These are phyloP conservation scores for Pholiota molesta DNA, from an alignment of 768 basidiomycete species.

Conservation along the genomic window DNA sequence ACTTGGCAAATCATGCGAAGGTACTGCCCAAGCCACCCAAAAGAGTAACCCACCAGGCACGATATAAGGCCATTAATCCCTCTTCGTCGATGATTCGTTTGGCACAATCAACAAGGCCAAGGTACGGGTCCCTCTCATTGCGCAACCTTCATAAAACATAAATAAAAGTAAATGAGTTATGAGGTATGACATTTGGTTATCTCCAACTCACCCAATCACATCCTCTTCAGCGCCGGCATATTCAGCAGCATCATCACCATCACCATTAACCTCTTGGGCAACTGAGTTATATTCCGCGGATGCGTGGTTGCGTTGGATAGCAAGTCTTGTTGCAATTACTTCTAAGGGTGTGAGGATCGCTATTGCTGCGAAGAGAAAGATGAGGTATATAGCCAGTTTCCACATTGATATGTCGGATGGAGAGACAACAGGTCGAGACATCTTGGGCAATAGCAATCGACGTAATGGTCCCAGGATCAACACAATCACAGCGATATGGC, in stretches of 20 bases:
- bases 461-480: conserved; percentile 49
- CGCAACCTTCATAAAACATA: conserved; percentile 59
- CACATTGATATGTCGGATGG: conserved; percentile 48
- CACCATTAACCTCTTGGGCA: conserved; percentile 71
- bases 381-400: conserved; percentile 57
- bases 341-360: conserved; percentile 73
- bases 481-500: conserved; percentile 49
- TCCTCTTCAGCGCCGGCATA: conserved; percentile 77
- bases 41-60: conserved; percentile 86
- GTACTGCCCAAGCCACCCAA: conserved; percentile 62
- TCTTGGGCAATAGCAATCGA: conserved; percentile 46
- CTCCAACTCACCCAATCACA: conserved; percentile 71
- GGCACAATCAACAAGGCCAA: conserved; percentile 72
- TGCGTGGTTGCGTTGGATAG: conserved; percentile 85
- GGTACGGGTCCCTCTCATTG: conserved; percentile 79
- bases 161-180: conserved; percentile 12
- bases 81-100: conserved; percentile 82
- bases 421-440: conserved; percentile 33
- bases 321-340: conserved; percentile 76
- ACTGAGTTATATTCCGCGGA: conserved; percentile 76
- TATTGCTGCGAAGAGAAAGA: conserved; percentile 59
- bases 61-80: conserved; percentile 71
- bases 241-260: conserved; percentile 59
- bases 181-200: not conserved
- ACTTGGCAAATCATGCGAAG: conserved; percentile 35